phyloP scores from a whole-genome alignment of 1,139 yeast genomes.

The Saccharomyces hybrid region DNA sequence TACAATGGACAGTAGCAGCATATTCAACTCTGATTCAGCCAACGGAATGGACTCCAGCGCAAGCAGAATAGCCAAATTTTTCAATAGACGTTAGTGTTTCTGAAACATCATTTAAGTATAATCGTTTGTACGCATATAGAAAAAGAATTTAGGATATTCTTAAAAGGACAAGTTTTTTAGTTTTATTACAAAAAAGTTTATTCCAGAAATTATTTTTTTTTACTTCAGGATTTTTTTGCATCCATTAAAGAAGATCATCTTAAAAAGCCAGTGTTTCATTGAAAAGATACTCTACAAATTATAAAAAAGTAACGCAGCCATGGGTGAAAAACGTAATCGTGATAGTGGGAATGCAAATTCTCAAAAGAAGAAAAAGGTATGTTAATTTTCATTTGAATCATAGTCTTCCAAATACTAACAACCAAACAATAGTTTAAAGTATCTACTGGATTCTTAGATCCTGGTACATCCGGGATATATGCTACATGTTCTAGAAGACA shows the following conservation, averaged over 20 bases:
- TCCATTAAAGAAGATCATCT: not conserved
- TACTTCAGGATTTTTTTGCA: not conserved
- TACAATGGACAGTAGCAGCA: slow-evolving; percentile 13
- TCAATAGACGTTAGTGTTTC: slow-evolving; percentile 18
- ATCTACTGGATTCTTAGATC: slow-evolving; percentile 42
- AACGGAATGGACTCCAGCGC: slow-evolving; percentile 9
- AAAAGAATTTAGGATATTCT: not conserved
- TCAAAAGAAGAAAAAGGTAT: not conserved
- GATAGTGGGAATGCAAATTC: not conserved
- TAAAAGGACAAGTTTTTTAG: not conserved
- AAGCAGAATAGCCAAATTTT: slow-evolving; percentile 25
- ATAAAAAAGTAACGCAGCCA: not conserved
- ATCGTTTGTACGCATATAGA: not conserved
- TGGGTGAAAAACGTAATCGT: not conserved
- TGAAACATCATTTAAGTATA: not conserved
- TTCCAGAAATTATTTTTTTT: not conserved
- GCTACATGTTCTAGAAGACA: slow-evolving; percentile 79
- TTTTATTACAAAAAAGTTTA: not conserved
- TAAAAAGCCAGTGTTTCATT: not conserved
- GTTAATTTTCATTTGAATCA: not conserved
- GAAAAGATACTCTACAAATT: not conserved
- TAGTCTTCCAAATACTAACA: not conserved
- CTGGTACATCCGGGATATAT: slow-evolving; percentile 74
- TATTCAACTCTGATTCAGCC: slow-evolving; percentile 3
- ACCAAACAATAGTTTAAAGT: slow-evolving; percentile 18